Conservation (phyloP, 78 protist genomes). For the Trichosphaerium sp. region DNA sequence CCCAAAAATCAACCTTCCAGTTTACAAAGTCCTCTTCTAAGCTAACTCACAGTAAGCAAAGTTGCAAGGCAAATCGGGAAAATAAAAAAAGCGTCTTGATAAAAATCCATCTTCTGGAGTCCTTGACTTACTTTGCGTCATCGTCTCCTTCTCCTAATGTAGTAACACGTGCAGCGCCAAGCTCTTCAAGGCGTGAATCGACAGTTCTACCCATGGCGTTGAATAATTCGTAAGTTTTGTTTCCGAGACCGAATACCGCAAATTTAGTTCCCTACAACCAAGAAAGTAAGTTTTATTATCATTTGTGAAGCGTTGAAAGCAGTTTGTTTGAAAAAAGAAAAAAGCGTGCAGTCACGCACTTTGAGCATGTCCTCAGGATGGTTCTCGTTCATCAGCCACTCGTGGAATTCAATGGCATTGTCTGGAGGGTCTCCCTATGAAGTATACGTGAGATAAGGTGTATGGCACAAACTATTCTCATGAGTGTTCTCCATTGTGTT, state of each 20-base stretch:
- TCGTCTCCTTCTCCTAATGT: conserved; percentile 80
- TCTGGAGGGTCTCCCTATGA: conserved; percentile 80
- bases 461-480: too few relatives aligned
- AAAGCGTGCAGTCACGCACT: conserved; percentile 34
- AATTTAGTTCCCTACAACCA: neutral
- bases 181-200: conserved; percentile 41
- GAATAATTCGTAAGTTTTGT: conserved; percentile 82
- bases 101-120: neutral
- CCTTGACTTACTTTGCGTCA: too few relatives aligned
- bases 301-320: neutral
- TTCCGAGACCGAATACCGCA: conserved; percentile 79
- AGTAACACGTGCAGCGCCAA: conserved; percentile 57
- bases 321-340: neutral
- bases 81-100: neutral
- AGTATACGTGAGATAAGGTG: too few relatives aligned
- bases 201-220: conserved; percentile 47
- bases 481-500: too few relatives aligned
- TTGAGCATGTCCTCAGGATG: neutral
- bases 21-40: conserved; percentile 71
- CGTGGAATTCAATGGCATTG: conserved; percentile 56
- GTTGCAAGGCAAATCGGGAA: neutral
- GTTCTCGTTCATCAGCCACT: conserved; percentile 22
- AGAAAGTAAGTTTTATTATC: neutral
- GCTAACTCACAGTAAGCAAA: too few relatives aligned
- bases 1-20: conserved; percentile 66